Evolutionary conservation across 768 basidiomycete genomes (phyloP).

Genomic region (Panaeolus papilionaceus): DNA sequence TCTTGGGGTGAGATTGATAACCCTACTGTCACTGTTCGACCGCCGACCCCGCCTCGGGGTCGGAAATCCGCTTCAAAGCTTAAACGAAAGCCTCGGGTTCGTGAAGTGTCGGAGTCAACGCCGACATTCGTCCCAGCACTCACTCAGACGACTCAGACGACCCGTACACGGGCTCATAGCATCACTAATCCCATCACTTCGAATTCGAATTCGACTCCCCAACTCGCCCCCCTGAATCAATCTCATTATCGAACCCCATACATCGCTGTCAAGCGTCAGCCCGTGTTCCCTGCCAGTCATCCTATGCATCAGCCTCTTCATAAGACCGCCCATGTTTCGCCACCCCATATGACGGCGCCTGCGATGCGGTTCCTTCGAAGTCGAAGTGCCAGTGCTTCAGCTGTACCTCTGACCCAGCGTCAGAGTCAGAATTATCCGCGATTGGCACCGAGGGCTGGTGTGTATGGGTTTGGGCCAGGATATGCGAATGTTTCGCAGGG

Average conservation of each 20-base stretch:
- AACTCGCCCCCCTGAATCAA: neutral
- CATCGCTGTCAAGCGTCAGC: neutral
- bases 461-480: neutral
- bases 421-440: neutral
- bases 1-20: neutral
- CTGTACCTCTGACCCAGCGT: neutral
- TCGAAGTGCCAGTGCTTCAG: neutral
- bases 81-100: neutral
- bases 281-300: neutral
- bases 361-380: neutral
- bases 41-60: neutral
- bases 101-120: neutral
- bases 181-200: neutral
- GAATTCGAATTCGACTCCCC: neutral
- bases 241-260: neutral
- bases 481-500: neutral
- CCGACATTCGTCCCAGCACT: neutral
- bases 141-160: neutral
- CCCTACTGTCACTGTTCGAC: neutral
- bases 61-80: neutral
- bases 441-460: neutral
- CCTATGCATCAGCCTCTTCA: neutral
- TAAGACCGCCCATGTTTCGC: neutral
- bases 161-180: neutral
- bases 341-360: neutral